A percentile compares a stretch with the other conserved stretches of the same genome.
phyloP scores from a whole-genome alignment of 371 early-diverging fungal genomes.

The Blakeslea trispora region DNA sequence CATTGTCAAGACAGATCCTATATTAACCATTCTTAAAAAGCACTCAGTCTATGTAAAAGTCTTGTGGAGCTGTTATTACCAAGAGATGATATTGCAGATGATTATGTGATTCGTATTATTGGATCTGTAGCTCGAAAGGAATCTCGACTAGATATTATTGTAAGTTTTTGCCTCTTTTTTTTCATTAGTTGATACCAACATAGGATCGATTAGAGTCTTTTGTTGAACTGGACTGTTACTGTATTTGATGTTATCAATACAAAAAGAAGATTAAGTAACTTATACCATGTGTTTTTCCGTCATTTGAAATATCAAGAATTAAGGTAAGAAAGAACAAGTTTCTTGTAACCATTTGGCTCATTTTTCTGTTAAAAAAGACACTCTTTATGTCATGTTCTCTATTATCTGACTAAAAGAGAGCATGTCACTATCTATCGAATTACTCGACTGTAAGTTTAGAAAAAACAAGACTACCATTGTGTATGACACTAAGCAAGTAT shows the following conservation, averaged over 20 bases:
- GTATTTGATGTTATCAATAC: constrained; percentile 52
- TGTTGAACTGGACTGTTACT: constrained; percentile 51
- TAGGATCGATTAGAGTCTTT: no score
- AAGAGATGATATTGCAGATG: constrained; percentile 42
- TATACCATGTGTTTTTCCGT: constrained; percentile 54
- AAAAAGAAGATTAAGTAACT: constrained; percentile 34
- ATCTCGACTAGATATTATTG: constrained; percentile 21
- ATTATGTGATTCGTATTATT: constrained; percentile 41
- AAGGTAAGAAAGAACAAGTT: constrained; percentile 39
- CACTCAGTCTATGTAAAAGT: no score
- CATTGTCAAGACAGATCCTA: no score
- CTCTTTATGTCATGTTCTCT: constrained; percentile 55
- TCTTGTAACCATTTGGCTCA: no score
- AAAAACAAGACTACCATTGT: background rate
- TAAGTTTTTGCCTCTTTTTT: constrained; percentile 17
- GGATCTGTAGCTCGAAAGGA: constrained; percentile 36
- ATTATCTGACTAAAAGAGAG: constrained; percentile 48
- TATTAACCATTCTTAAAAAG: no score
- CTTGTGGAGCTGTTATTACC: constrained; percentile 47
- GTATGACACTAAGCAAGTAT: background rate
- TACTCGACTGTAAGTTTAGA: constrained; percentile 43
- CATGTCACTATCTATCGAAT: constrained; percentile 54
- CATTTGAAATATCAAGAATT: constrained; percentile 40
- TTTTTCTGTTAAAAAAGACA: no score
- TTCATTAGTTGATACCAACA: no score